Percentiles rank a stretch among this genome's conserved stretches.
Conservation (phyloP, 2,329 filamentous ascomycete species). For the Akanthomyces lecanii region DNA sequence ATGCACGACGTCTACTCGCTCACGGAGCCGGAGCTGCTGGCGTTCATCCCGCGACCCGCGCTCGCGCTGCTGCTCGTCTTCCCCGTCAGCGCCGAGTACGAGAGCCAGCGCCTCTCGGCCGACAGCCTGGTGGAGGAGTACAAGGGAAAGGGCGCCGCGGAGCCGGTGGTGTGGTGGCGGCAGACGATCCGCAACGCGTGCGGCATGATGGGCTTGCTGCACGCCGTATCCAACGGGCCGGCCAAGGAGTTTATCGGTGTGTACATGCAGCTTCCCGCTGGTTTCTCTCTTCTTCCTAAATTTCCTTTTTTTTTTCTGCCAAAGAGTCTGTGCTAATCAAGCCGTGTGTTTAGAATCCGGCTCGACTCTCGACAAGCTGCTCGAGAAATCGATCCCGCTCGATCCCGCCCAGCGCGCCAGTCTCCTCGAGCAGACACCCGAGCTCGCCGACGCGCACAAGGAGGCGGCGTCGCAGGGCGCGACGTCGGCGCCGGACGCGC, state of each 20-base stretch:
- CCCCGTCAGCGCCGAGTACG: conserved; percentile 75
- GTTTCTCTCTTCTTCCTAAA: too few species aligned
- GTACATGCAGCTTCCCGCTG: not conserved
- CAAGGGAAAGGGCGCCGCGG: conserved; percentile 58
- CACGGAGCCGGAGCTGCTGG: conserved; percentile 76
- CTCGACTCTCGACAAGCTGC: conserved; percentile 59
- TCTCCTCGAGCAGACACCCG: conserved; percentile 71
- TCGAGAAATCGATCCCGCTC: conserved; percentile 67
- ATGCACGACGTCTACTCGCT: conserved; percentile 93
- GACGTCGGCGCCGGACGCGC: conserved; percentile 70
- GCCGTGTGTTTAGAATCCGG: conserved; percentile 33
- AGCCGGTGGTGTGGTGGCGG: conserved; percentile 88
- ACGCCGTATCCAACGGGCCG: conserved; percentile 74
- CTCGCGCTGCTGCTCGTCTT: conserved; percentile 89
- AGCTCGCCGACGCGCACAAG: conserved; percentile 73
- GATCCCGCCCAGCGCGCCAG: conserved; percentile 62
- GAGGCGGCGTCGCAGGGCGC: conserved; percentile 73
- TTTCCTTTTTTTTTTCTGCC: too few species aligned
- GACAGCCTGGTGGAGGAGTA: conserved; percentile 64
- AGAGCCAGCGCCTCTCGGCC: conserved; percentile 69
- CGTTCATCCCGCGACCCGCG: conserved; percentile 83
- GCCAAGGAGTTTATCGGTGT: conserved; percentile 59
- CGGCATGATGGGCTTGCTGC: conserved; percentile 82
- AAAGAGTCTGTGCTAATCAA: not conserved
- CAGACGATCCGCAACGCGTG: conserved; percentile 95